Evolutionary conservation across 805 yeast species (phyloP).

Genomic region (Candida maesae): DNA sequence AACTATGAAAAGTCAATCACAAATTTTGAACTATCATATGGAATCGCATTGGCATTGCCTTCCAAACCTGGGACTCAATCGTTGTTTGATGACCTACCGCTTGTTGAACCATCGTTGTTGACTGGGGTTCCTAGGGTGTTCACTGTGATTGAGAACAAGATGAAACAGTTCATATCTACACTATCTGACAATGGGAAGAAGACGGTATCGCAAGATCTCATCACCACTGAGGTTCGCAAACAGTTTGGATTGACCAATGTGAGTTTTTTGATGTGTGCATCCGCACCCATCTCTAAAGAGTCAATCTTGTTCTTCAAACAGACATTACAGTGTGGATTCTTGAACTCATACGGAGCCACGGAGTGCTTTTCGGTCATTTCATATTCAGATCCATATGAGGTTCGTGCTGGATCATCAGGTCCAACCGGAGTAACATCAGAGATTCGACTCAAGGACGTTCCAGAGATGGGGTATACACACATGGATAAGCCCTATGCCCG

Average conservation of each 20-base stretch:
- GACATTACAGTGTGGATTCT: conserved; percentile 39
- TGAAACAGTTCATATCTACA: conserved; percentile 18
- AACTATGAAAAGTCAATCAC: conserved; percentile 50
- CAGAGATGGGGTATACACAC: conserved; percentile 49
- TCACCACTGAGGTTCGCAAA: conserved; percentile 24
- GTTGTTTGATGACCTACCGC: conserved; percentile 47
- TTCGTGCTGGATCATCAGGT: conserved; percentile 45
- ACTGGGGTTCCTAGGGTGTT: conserved; percentile 55
- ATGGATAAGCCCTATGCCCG: conserved; percentile 35
- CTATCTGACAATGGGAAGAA: conserved; percentile 4
- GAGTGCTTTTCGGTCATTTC: conserved; percentile 51
- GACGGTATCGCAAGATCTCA: no score
- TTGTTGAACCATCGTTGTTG: conserved; percentile 42
- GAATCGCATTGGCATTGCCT: conserved; percentile 46
- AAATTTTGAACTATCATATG: conserved; percentile 36
- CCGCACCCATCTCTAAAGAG: conserved; percentile 58
- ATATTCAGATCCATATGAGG: conserved; percentile 35
- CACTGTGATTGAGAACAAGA: conserved; percentile 41
- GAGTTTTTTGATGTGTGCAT: conserved; percentile 38
- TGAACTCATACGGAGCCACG: conserved; percentile 62
- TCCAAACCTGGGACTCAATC: conserved; percentile 36
- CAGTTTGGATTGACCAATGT: conserved; percentile 38
- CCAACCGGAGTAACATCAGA: conserved; percentile 45
- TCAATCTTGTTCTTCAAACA: conserved; percentile 52
- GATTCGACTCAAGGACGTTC: conserved; percentile 50